phyloP scores from a whole-genome alignment of 1,139 yeast genomes.

The Blastobotrys persicus region DNA sequence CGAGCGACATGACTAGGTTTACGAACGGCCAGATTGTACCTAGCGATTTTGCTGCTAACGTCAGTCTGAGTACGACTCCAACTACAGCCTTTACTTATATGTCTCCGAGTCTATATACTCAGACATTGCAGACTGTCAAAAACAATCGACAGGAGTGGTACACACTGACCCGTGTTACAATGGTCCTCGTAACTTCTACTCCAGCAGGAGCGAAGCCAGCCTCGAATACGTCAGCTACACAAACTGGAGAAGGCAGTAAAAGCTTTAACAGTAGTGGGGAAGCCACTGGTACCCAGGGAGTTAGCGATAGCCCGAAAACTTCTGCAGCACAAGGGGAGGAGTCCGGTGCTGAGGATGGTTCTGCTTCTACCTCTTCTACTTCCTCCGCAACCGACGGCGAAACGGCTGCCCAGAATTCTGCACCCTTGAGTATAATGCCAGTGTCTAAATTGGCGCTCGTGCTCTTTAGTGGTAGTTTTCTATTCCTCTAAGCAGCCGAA shows the following conservation, averaged over 20 bases:
- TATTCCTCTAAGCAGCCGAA: background rate
- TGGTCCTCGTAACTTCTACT: conserved; percentile 15
- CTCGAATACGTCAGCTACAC: background rate
- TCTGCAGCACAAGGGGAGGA: background rate
- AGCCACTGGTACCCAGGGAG: background rate
- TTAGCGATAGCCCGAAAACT: background rate
- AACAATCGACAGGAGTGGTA: conserved; percentile 6
- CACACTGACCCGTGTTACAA: conserved; percentile 12
- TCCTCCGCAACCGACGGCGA: background rate
- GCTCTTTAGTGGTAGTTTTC: background rate
- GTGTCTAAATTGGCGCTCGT: background rate
- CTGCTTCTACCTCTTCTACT: background rate
- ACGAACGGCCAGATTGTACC: conserved; percentile 3
- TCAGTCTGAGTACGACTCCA: conserved; percentile 6
- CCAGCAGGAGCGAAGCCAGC: conserved; percentile 9
- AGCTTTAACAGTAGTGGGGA: background rate
- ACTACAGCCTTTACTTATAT: conserved; percentile 10
- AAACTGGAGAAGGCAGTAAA: background rate
- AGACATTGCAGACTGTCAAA: conserved; percentile 6
- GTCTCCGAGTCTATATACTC: conserved; percentile 9
- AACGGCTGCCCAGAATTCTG: conserved; percentile 1
- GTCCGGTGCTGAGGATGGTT: background rate
- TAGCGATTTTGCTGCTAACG: background rate
- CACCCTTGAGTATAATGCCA: background rate
- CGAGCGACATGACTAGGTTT: conserved; percentile 3